Percentiles rank a stretch among this genome's conserved stretches.
phyloP scores from a whole-genome alignment of 192 early-diverging fungal genomes.

The Gryganskiella cystojenkinii region DNA sequence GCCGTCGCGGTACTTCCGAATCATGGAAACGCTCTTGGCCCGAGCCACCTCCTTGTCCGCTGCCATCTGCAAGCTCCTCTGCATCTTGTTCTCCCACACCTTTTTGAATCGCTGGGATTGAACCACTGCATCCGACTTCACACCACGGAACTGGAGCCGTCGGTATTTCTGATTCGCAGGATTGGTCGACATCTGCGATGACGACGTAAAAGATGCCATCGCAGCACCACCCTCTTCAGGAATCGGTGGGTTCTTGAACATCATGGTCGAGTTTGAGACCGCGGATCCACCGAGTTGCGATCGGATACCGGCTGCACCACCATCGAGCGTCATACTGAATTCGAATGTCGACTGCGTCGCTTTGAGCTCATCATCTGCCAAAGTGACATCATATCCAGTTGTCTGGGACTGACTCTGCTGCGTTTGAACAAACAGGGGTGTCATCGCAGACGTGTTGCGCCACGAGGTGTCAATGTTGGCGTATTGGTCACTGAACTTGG shows the following conservation, averaged over 20 bases:
- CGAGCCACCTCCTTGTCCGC: constrained; percentile 57
- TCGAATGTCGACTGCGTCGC: constrained; percentile 55
- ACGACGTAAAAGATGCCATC: constrained; percentile 13
- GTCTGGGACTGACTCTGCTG: constrained; percentile 58
- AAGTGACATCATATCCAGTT: neutral
- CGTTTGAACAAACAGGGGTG: constrained; percentile 67
- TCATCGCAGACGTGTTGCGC: constrained; percentile 62
- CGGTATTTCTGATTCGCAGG: constrained; percentile 15
- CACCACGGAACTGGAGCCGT: constrained; percentile 23
- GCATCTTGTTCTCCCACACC: constrained; percentile 19
- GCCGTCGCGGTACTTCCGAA: constrained; percentile 72
- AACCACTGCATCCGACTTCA: neutral
- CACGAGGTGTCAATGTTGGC: constrained; percentile 72
- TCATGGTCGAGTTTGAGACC: constrained; percentile 21
- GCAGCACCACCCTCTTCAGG: constrained; percentile 3
- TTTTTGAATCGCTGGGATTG: constrained; percentile 24
- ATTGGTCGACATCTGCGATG: neutral
- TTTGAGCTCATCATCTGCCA: constrained; percentile 39
- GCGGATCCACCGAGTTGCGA: constrained; percentile 28
- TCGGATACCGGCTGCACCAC: constrained; percentile 40
- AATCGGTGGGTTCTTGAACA: constrained; percentile 18
- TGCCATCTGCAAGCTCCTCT: neutral
- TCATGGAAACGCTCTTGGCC: constrained; percentile 66
- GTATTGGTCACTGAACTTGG: constrained; percentile 67
- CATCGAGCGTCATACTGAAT: constrained; percentile 58